Base-by-base conservation (phyloP, 805 yeast species). In the Ogataea thermomethanolica region DNA sequence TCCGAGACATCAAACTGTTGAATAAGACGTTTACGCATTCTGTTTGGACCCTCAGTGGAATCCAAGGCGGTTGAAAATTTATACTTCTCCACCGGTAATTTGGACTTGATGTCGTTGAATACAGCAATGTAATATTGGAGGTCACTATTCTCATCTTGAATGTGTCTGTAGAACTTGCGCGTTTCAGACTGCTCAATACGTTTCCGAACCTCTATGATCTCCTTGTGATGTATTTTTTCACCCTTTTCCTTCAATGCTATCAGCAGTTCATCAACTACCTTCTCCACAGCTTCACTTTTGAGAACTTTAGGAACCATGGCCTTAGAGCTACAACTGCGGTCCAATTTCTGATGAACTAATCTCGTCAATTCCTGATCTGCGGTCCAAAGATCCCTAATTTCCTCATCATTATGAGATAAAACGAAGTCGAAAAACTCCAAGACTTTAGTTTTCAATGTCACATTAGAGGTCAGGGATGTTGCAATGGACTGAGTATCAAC, bases 121-220 rank as follows among this genome's bases (percentile, higher is more conserved):
- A 65, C 61, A 0, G 72, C 53, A 3, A 74, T 61, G 49, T 69
- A 73, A 44, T 69, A 74, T 21, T 70, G 67, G 10, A 70, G 58
- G 52, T 77, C 81, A 49, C 82, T 93, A 36, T 73, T 75, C 42
- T 69, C 73, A 57, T 86, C 95, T 51, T 83, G 89, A 3, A 70
- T 54, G 37, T 73, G 70, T 24, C 88, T 67, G 42, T 74, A 70
- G 43, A 65, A 70, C 42, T 71, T 73, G 32, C 71, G 65, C 4
- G 69, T 55, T 49, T 80, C 86, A 1, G 67, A 61, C 2, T 67
- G 56, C 7, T 68, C 55, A 2, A 78, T 65, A 51, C 55, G 65
- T 51, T 45, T 62, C 51, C 47, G 65, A 61, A 56, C 69, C 37
- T 57, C 65, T 42, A 20, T 56, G 44, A 59, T 52, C 37, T 65